Evolutionary conservation across 305 asterid genomes (phyloP).

Genomic region (Fraxinus xanthoxyloides): DNA sequence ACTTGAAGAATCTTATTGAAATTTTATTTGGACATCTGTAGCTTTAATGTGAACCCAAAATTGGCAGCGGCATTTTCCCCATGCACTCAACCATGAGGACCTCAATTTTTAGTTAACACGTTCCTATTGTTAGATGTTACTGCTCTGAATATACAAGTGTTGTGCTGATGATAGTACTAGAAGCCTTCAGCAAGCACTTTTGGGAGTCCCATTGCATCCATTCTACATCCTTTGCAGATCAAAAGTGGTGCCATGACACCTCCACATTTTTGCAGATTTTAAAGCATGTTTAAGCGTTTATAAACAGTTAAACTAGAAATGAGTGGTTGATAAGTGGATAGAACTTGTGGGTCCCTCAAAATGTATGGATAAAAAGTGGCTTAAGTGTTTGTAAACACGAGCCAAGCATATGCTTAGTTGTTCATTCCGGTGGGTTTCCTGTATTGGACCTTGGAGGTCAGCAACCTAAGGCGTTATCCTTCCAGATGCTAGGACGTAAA

Average conservation of each 20-base stretch:
- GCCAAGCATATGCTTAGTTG: neutral
- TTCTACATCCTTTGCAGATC: neutral
- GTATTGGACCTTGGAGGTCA: neutral
- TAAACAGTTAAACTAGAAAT: neutral
- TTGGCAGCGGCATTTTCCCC: neutral
- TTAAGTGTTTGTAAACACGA: neutral
- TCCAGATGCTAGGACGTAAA: neutral
- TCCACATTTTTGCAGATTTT: neutral
- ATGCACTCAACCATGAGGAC: neutral
- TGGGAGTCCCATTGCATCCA: neutral
- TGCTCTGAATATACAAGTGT: neutral
- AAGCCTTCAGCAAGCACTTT: neutral
- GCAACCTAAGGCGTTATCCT: neutral
- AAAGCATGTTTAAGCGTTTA: neutral
- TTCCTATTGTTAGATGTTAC: neutral
- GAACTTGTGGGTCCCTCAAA: neutral
- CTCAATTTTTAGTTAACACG: neutral
- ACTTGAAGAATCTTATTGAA: neutral
- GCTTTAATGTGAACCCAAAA: neutral
- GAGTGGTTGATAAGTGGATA: neutral
- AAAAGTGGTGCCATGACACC: neutral
- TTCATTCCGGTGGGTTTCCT: neutral
- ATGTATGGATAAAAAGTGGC: neutral
- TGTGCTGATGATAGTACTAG: neutral
- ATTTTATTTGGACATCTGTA: constrained; percentile 3